These are phyloP conservation scores for Globisporangium mamillatum DNA, from an alignment of 352 stramenopile species.

Conservation along the genomic window DNA sequence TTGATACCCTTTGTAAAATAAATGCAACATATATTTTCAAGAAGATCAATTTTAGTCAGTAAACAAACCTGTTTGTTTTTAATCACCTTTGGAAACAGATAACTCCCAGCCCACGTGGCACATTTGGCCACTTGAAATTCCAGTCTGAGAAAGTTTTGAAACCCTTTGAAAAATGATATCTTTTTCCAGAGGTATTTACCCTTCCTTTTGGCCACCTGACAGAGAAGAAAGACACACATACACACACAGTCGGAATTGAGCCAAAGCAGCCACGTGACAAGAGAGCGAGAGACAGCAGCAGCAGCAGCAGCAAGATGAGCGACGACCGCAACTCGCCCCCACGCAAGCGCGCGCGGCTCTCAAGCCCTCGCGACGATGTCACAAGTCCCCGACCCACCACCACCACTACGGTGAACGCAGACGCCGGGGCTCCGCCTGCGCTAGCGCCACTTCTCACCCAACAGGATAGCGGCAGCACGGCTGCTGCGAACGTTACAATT, in stretches of 20 bases:
- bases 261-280: constrained; percentile 5
- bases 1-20: no score
- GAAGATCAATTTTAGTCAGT: not conserved
- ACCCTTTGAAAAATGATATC: not conserved
- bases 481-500: not conserved
- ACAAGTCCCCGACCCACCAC: not conserved
- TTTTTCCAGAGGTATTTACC: not conserved
- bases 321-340: constrained; percentile 33
- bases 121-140: not conserved
- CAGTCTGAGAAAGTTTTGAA: not conserved
- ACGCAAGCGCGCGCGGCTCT: constrained; percentile 33
- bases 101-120: not conserved
- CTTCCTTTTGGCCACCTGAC: not conserved
- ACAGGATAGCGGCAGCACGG: not conserved
- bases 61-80: not conserved
- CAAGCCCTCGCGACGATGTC: constrained; percentile 3
- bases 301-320: constrained; percentile 13
- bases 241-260: constrained; percentile 3
- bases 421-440: not conserved
- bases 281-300: not conserved
- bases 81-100: not conserved
- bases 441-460: not conserved
- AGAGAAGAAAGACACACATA: not conserved
- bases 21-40: not conserved
- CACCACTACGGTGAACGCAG: not conserved